Base-by-base conservation (phyloP, 148 eudicot genomes). In the Tetragonia tetragonoides region DNA sequence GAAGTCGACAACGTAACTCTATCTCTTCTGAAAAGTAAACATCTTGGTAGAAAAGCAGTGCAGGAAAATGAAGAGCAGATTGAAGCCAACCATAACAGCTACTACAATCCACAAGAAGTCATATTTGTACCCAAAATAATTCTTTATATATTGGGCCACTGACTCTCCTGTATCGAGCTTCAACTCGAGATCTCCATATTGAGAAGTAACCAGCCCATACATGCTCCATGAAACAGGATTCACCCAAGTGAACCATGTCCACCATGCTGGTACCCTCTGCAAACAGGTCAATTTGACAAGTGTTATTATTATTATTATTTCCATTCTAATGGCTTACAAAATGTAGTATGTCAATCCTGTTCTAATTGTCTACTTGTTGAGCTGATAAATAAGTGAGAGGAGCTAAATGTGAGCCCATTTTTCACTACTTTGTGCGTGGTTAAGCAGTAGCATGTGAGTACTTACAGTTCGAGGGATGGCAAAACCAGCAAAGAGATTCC, bases 401-500 rank as follows among this genome's bases (percentile, higher is more conserved):
- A 1, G 60, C n/a, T 56, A 56, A 7, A 56, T 56, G 20, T 56
- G 60, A 56, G 60, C n/a, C 17, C 4, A 11, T 56, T 49, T 15
- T 56, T 3, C 12, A 56, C 10, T 6, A 21, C 4, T 3, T 5
- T 6, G 7, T n/a, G n/a, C n/a, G n/a, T 2, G 66, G 66, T 23
- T 21, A 65, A 18, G 41, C 17, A 37, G 12, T 44, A 10, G 59
- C 6, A 20, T 59, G 15, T 16, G 68, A 68, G 57, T 41, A 79
- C 83, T 72, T 79, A 85, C 87, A 3, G 82, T 72, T 79, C 34
- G 66, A 18, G 85, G 87, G 53, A 82, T 80, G 56, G 76, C 72
- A 28, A 81, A 85, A 46, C 87, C 87, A 16, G 87, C 72, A 74
- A 85, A 85, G 49, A 85, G 82, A 69, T 72, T 85, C 85, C 87